These are phyloP conservation scores for Nannizziopsis barbatae DNA, from an alignment of 2,329 filamentous ascomycete species.

Conservation along the genomic window DNA sequence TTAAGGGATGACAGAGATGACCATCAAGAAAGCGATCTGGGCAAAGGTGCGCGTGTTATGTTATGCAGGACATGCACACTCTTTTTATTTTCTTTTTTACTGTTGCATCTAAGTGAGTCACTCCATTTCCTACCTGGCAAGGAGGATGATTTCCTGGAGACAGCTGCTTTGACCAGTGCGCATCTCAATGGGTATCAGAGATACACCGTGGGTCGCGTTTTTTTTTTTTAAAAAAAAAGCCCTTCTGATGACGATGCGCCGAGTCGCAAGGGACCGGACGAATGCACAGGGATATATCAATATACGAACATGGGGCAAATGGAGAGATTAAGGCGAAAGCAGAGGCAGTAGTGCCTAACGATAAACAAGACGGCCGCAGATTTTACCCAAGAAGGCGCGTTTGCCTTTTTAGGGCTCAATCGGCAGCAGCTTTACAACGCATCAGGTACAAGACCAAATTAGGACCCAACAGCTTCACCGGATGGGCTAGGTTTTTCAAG, in stretches of 20 bases:
- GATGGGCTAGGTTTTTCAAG: neutral
- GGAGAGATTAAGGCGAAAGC: slow-evolving; percentile 1
- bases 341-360: slow-evolving; percentile 8
- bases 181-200: slow-evolving; percentile 10
- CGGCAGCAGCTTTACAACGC: slow-evolving; percentile 5
- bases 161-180: slow-evolving; percentile 5
- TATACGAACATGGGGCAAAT: slow-evolving; percentile 8
- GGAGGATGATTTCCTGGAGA: neutral
- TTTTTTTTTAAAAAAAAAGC: neutral
- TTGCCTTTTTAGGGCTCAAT: slow-evolving; percentile 2
- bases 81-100: neutral
- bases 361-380: neutral
- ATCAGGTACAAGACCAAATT: slow-evolving; percentile 4
- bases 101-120: neutral
- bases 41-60: slow-evolving; percentile 3
- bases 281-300: slow-evolving; percentile 10
- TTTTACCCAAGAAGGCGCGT: slow-evolving; percentile 1
- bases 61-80: neutral
- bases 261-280: slow-evolving; percentile 10
- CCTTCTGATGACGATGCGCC: slow-evolving; percentile 6
- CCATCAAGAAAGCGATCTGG: neutral
- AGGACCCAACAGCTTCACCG: neutral
- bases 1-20: slow-evolving; percentile 6
- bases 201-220: slow-evolving; percentile 3
- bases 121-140: no score